phyloP scores from a whole-genome alignment of 148 eudicot genomes.

The Suaeda aralocaspica region DNA sequence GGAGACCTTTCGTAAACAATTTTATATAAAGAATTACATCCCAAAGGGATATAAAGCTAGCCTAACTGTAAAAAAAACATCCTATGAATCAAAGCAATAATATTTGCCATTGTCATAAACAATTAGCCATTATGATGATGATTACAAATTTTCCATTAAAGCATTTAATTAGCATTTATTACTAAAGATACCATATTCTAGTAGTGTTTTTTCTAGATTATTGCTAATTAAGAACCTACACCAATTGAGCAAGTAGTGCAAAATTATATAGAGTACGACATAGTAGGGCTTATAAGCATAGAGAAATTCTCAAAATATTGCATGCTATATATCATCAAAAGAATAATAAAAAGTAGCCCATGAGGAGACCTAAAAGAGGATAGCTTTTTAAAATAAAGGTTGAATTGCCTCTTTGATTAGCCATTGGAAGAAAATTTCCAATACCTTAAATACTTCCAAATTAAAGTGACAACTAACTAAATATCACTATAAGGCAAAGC shows the following conservation, averaged over 20 bases:
- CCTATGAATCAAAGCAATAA: background rate
- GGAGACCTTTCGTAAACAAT: no score
- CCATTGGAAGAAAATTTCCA: background rate
- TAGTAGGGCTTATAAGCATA: constrained; percentile 3
- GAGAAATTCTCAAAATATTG: constrained; percentile 24
- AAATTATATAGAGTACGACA: no score
- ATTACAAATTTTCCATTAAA: constrained; percentile 16
- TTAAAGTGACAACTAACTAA: no score
- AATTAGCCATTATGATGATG: constrained; percentile 13
- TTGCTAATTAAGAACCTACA: constrained; percentile 19
- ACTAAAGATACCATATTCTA: constrained; percentile 17
- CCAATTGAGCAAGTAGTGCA: constrained; percentile 21
- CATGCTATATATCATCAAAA: constrained; percentile 33
- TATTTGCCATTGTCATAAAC: constrained; percentile 13
- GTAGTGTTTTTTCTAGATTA: constrained; percentile 5
- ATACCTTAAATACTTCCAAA: background rate
- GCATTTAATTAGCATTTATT: background rate
- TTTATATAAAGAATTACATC: background rate
- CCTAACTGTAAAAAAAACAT: constrained; percentile 3
- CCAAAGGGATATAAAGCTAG: background rate
- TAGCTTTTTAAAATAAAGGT: constrained; percentile 40
- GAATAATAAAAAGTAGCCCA: constrained; percentile 61
- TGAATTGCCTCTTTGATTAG: constrained; percentile 12
- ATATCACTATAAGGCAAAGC: constrained; percentile 34
- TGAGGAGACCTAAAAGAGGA: constrained; percentile 58